Conservation (phyloP, 2,329 filamentous ascomycete species). For the Apiospora saccharicola region DNA sequence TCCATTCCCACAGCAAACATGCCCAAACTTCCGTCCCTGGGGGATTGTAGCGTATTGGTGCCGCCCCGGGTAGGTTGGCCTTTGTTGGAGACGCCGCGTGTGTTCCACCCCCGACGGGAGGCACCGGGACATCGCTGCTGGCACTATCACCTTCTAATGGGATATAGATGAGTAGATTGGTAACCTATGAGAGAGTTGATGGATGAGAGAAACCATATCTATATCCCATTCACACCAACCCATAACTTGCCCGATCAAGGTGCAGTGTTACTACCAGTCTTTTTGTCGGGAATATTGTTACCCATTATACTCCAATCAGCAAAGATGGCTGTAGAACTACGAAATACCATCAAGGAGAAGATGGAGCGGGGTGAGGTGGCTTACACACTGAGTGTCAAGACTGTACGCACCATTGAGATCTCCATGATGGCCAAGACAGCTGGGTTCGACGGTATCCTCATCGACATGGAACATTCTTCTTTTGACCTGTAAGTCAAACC, state of each 20-base stretch:
- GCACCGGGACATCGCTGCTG: background rate
- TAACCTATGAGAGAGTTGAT: background rate
- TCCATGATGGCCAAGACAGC: conserved; percentile 40
- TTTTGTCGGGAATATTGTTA: too few species aligned
- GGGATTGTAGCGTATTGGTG: background rate
- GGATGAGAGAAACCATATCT: background rate
- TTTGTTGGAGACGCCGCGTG: background rate
- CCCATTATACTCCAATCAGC: background rate
- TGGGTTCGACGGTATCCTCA: conserved; percentile 44
- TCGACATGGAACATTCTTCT: conserved; percentile 46
- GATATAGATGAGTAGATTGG: background rate
- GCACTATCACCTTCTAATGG: background rate
- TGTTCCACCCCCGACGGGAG: background rate
- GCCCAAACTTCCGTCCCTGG: background rate
- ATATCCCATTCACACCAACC: background rate
- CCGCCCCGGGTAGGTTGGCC: background rate
- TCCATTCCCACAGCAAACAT: background rate
- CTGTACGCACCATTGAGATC: conserved; percentile 33
- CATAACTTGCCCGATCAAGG: background rate
- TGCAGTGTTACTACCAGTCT: background rate
- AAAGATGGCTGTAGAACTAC: conserved; percentile 9
- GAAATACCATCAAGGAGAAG: conserved; percentile 39
- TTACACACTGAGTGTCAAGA: conserved; percentile 34
- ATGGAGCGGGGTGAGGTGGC: conserved; percentile 37
- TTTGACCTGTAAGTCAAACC: conserved; percentile 33